phyloP scores from a whole-genome alignment of 1,139 yeast species.

The Pichia sp. region DNA sequence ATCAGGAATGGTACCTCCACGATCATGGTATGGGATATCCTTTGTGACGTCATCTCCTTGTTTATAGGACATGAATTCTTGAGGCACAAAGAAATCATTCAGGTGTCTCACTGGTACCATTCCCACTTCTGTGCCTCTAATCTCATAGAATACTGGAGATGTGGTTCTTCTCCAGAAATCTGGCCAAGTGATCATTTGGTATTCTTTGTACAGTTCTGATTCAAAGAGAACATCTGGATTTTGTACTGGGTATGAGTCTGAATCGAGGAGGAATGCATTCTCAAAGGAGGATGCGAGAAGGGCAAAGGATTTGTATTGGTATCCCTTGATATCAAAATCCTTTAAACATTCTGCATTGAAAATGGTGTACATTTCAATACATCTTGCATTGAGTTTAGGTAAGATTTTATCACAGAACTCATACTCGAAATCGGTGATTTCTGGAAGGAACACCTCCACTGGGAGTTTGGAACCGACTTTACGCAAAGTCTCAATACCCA shows the following conservation, averaged over 20 bases:
- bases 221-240: slow-evolving; percentile 43
- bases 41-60: slow-evolving; percentile 17
- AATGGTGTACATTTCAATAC: slow-evolving; percentile 36
- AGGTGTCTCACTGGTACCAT: slow-evolving; percentile 25
- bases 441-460: slow-evolving; percentile 60
- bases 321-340: slow-evolving; percentile 35
- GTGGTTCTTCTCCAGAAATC: slow-evolving; percentile 61
- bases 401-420: slow-evolving; percentile 39
- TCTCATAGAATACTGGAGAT: slow-evolving; percentile 48
- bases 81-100: slow-evolving; percentile 22
- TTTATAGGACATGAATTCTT: slow-evolving; percentile 14
- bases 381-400: slow-evolving; percentile 40
- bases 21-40: slow-evolving; percentile 36
- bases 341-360: slow-evolving; percentile 25
- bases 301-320: slow-evolving; percentile 54
- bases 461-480: slow-evolving; percentile 59
- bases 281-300: slow-evolving; percentile 44
- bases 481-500: slow-evolving; percentile 57
- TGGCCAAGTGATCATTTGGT: slow-evolving; percentile 45
- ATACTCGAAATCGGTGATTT: slow-evolving; percentile 38
- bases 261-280: slow-evolving; percentile 44
- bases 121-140: slow-evolving; percentile 38
- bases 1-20: slow-evolving; percentile 51
- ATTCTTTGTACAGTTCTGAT: slow-evolving; percentile 30
- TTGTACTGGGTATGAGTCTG: slow-evolving; percentile 49